Percentiles rank a stretch among this genome's conserved stretches.
Conservation (phyloP, 1,139 yeast species). For the Komagataea norvegica region DNA sequence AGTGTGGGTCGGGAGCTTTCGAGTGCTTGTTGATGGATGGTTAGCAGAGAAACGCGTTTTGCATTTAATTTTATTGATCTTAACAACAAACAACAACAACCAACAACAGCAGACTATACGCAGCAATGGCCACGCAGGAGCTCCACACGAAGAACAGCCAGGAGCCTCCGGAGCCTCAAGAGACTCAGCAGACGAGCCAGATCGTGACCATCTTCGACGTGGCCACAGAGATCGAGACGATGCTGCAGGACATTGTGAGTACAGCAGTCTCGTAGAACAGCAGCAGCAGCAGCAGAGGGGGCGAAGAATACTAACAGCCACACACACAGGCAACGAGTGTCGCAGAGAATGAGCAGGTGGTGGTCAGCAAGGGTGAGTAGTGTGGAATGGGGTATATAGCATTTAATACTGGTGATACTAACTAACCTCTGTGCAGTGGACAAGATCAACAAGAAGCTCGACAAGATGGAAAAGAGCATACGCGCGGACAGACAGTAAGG, state of each 20-base stretch:
- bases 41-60: too few species aligned
- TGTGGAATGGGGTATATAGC: too few species aligned
- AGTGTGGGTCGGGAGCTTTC: too few species aligned
- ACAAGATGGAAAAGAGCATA: constrained; percentile 20
- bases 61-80: too few species aligned
- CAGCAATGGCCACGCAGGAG: constrained; percentile 6
- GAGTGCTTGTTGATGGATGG: too few species aligned
- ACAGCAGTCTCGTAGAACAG: too few species aligned
- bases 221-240: constrained; percentile 44
- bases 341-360: constrained; percentile 15
- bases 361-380: constrained; percentile 13
- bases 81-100: too few species aligned
- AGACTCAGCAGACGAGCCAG: constrained; percentile 13
- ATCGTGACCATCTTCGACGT: constrained; percentile 46
- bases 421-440: constrained; percentile 15
- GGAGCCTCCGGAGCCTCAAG: constrained; percentile 2
- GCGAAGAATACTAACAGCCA: constrained; percentile 3
- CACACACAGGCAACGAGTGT: constrained; percentile 5
- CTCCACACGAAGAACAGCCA: constrained; percentile 10
- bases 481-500: too few species aligned
- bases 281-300: too few species aligned
- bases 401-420: too few species aligned
- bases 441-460: constrained; percentile 20
- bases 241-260: constrained; percentile 34
- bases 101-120: too few species aligned